Conservation (phyloP, 2,329 filamentous ascomycete genomes). For the Geosmithia morbida region DNA sequence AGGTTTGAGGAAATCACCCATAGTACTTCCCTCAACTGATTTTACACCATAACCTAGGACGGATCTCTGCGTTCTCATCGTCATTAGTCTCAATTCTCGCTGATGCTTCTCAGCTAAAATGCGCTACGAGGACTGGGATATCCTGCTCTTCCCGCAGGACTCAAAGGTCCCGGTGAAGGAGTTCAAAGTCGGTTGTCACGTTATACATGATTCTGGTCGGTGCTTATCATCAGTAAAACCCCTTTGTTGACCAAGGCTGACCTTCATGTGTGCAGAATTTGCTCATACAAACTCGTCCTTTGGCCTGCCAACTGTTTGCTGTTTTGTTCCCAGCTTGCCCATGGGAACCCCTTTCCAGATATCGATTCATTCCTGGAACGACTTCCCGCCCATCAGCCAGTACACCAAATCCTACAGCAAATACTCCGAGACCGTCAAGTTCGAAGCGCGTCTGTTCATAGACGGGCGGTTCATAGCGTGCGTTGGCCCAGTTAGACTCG, state of each 20-base stretch:
- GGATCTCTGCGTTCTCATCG: not conserved
- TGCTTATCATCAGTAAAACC: not conserved
- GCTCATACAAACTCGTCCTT: constrained; percentile 31
- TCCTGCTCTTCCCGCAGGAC: constrained; percentile 59
- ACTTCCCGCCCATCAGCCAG: constrained; percentile 38
- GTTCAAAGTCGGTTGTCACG: constrained; percentile 67
- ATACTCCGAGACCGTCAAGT: constrained; percentile 39
- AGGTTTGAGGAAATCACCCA: not conserved
- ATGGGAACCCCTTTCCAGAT: constrained; percentile 49
- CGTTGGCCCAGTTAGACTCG: constrained; percentile 9
- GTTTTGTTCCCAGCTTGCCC: constrained; percentile 53
- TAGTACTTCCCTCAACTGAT: not conserved
- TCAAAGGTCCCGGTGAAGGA: constrained; percentile 62
- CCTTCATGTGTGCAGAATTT: constrained; percentile 25
- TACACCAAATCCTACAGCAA: constrained; percentile 41
- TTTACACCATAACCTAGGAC: not conserved
- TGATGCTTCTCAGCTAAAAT: constrained; percentile 29
- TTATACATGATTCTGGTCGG: constrained; percentile 37
- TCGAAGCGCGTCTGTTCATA: constrained; percentile 53
- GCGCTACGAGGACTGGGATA: constrained; percentile 79
- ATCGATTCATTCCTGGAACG: constrained; percentile 62
- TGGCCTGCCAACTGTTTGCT: constrained; percentile 51
- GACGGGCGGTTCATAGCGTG: constrained; percentile 54
- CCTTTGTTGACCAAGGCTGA: constrained; percentile 1
- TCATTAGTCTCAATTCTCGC: not conserved